A percentile compares a stretch with the other conserved stretches of the same genome.
Evolutionary conservation across 768 basidiomycete genomes (phyloP).

Genomic region (Asterophora lycoperdoides): DNA sequence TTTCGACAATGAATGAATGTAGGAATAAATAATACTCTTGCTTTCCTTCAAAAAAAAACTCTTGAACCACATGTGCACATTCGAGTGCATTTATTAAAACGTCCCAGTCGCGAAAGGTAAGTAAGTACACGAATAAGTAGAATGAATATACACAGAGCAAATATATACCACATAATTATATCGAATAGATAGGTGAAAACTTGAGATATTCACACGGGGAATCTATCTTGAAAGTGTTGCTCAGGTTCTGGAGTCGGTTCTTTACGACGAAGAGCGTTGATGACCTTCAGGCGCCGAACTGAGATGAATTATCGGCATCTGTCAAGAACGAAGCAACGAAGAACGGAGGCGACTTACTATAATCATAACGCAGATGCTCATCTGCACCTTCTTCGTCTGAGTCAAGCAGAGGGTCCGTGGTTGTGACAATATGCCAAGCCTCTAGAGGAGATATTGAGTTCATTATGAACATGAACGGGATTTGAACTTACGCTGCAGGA

Average conservation of each 20-base stretch:
- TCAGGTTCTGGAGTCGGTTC: conserved; percentile 53
- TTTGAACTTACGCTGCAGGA: conserved; percentile 59
- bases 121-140: background rate
- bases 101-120: background rate
- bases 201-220: background rate
- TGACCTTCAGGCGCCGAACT: conserved; percentile 61
- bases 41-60: background rate
- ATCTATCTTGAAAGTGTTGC: conserved; percentile 4
- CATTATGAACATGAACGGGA: background rate
- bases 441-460: conserved; percentile 41
- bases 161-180: conserved; percentile 19
- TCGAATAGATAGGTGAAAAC: background rate
- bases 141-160: background rate
- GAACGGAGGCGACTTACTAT: conserved; percentile 35
- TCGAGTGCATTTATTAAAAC: background rate
- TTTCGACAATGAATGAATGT: conserved; percentile 12
- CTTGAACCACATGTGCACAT: background rate
- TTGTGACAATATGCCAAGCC: conserved; percentile 65
- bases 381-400: conserved; percentile 71
- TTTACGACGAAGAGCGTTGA: conserved; percentile 53
- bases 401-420: conserved; percentile 68
- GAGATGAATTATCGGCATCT: conserved; percentile 8
- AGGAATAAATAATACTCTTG: conserved; percentile 12
- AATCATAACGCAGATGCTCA: conserved; percentile 61
- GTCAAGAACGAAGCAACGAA: conserved; percentile 3